Base-by-base conservation (phyloP, 768 basidiomycete genomes). In the Exidia glandulosa region DNA sequence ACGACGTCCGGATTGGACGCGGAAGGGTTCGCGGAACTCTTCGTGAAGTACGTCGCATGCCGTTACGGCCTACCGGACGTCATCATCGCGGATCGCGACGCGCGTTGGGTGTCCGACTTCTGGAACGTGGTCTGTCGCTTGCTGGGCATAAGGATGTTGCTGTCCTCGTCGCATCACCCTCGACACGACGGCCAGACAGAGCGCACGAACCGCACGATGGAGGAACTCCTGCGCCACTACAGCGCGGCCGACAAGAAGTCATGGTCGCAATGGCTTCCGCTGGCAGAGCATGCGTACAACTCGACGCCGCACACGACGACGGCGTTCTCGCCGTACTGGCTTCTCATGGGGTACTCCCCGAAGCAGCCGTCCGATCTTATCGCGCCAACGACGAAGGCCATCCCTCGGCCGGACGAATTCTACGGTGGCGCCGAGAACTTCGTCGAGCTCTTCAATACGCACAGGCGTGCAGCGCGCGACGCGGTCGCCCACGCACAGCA, bases 101-200 rank as follows among this genome's bases (percentile, higher is more conserved):
- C 59, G 0, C 37, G 58, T 1, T 65, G 64, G 64, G 48, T 34
- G 0, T 56, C 57, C 0, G 48, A 61, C 3, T 63, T 65, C 31
- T 65, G 62, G 62, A 54, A 14, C 16, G 57, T 25, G 7, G 52
- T 64, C 0, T 23, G 29, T 0, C 59, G 27, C n/a, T 23, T 13
- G 9, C 9, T 65, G 27, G 56, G 47, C 16, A 59, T 52, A 0
- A 30, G 31, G 4, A 60, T 62, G 60, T 34, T 48, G 0, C 41
- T 63, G 1, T 61, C 60, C 0, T 59, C 64, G 0, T 56, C 62
- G 0, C 60, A 61, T 16, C 73, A 73, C 56, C 73, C 71, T 0
- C 67, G 72, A 36, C 64, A 69, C 27, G 68, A 73, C 55, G 70
- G 73, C 0, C 71, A 71, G 45, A 72, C 71, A 2, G 70, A 74